Base-by-base conservation (phyloP, 495 filamentous ascomycete genomes). In the Annulohypoxylon maeteangense region DNA sequence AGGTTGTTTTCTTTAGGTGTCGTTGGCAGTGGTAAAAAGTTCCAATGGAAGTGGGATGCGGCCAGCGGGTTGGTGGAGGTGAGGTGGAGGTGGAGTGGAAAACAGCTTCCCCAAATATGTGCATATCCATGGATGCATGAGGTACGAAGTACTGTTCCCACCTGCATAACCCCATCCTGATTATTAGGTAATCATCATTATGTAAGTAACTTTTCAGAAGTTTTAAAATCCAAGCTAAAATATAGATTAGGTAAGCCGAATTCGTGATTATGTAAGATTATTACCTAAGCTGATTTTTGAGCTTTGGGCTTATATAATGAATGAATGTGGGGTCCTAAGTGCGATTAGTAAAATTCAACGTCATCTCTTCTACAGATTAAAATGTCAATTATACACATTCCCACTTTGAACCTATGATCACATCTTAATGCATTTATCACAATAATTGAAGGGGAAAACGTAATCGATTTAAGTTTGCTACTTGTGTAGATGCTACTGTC, bases 1-100 rank as follows among this genome's bases (percentile, higher is more conserved):
- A 61, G 45, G 34, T 47, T 70, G 20, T 31, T 34, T 34, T 12
- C 55, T 53, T 64, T 55, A 50, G 55, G 29, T 31, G 31, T 71
- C 29, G 62, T 62, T 55, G 63, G 23, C 36, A 48, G 36, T 61
- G 59, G 40, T 44, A 44, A 53, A 60, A 68, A 65, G 64, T 72
- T 68, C 45, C 54, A 67, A 23, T 53, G 62, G 56, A 54, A 40
- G 65, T 57, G 50, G 63, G 62, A 71, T 71, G 62, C 38, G 54
- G 54, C 59, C 60, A 59, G 54, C 36, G 56, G 65, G 55, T 56
- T 36, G 23, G 25, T 42, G 20, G 34, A 18, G 36, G 27, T 27
- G n/a, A n/a, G 25, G 56, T 14, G 14, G 22, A 38, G 54, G 18
- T 42, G 31, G 22, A 27, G 32, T 25, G 45, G 47, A 25, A 54